Evolutionary conservation across 352 stramenopile genomes (phyloP), one percentile per base, ranked within the genome.

Genomic region (Phytophthora hibernalis): DNA sequence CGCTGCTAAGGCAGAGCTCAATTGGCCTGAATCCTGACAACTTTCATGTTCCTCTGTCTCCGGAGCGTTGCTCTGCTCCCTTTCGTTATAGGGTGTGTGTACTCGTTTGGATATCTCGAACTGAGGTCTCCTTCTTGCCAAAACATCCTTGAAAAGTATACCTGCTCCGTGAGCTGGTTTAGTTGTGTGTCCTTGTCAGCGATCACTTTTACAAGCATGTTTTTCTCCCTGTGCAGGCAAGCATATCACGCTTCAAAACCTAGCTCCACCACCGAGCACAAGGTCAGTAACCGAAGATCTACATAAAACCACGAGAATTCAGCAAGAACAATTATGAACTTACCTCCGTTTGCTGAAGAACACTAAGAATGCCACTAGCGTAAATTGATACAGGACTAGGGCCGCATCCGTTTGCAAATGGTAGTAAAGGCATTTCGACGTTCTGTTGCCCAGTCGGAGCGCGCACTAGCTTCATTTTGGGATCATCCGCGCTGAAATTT

Each of bases 121-220:
- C 2, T 35, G 65, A 8, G 59, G 47, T 28, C 56, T 45, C 10
- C 82, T 76, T 40, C 75, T 82, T 3, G 66, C 69, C 5, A 92
- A 61, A 7, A 73, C 72, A 38, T 91, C 82, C 59, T 89, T 92
- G 63, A 89, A 92, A 89, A 73, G 5, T 65, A 54, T 15, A 91
- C 65, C 52, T 92, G 77, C 50, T 90, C 78, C 0, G 66, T 64
- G 8, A 91, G 43, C 24, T 74, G 55, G 3, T 24, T 60, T 0
- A 87, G 22, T 18, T 80, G 54, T n/a, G 56, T 53, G 12, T 85
- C 67, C 26, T 80, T 73, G 11, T 78, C 57, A 1, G 64, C 43
- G 15, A 83, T 60, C 10, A 51, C 15, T 26, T 75, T 66, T 3
- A 55, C 24, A 12, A 92, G 54, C 12, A 56, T 28, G 5, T 65